These are phyloP conservation scores for Scolecobasidium constrictum DNA, from an alignment of 2,329 filamentous ascomycete species.

Conservation along the genomic window DNA sequence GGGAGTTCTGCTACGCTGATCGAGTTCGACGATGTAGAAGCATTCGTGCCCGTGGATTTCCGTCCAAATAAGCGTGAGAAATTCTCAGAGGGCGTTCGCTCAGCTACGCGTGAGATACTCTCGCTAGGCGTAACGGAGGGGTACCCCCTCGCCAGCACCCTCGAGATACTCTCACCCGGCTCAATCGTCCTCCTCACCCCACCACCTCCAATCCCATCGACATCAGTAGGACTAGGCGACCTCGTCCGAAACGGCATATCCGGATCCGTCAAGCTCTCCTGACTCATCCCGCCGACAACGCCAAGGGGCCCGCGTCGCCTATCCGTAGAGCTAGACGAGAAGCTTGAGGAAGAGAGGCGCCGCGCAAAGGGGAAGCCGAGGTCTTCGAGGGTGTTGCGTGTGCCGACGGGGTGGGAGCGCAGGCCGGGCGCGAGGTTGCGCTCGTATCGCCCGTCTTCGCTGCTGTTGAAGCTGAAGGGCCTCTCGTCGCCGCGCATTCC, in stretches of 20 bases:
- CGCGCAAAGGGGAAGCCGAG: not conserved
- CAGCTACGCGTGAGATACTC: too few relatives aligned
- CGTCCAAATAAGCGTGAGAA: too few relatives aligned
- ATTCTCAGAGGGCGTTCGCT: too few relatives aligned
- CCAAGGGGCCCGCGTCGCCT: not conserved
- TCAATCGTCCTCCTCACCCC: too few relatives aligned
- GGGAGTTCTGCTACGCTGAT: too few relatives aligned
- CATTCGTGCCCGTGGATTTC: too few relatives aligned
- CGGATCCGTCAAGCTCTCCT: not conserved
- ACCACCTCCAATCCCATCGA: too few relatives aligned
- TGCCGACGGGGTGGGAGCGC: not conserved
- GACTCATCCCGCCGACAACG: not conserved
- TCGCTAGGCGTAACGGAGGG: too few relatives aligned
- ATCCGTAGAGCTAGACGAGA: not conserved
- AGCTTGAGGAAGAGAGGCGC: not conserved
- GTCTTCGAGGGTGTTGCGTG: not conserved
- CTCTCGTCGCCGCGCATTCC: not conserved
- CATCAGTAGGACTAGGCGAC: not conserved
- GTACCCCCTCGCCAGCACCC: too few relatives aligned
- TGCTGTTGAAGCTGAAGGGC: not conserved
- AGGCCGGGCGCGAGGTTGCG: not conserved
- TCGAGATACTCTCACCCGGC: too few relatives aligned
- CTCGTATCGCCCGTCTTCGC: not conserved
- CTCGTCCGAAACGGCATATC: not conserved
- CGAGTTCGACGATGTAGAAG: too few relatives aligned